Percentiles rank a stretch among this genome's conserved stretches.
Conservation (phyloP, 129 eudicot genomes). For the Ambrosia trifida region DNA sequence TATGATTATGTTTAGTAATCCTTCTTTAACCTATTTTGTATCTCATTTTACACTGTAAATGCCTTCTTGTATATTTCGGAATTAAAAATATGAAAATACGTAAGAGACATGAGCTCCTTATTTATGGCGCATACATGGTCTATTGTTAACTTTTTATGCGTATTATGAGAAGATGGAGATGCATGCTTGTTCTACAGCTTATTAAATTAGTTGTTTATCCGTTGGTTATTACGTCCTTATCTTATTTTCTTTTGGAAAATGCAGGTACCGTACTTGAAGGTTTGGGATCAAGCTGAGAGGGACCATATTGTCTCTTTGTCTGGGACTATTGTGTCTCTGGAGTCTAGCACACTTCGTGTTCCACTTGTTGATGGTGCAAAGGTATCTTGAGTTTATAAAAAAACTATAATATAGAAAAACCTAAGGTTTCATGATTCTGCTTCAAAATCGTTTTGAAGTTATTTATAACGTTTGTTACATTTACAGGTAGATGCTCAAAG, state of each 20-base stretch:
- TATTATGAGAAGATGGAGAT: constrained; percentile 15
- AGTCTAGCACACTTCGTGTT: constrained; percentile 45
- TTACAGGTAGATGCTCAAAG: constrained; percentile 67
- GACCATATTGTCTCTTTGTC: constrained; percentile 36
- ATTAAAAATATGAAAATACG: constrained; percentile 12
- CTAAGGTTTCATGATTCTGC: constrained; percentile 8
- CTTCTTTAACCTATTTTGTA: background rate
- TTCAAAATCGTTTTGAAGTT: background rate
- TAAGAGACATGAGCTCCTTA: constrained; percentile 5
- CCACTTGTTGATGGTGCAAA: constrained; percentile 46
- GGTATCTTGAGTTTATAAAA: constrained; percentile 21
- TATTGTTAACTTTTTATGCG: constrained; percentile 2
- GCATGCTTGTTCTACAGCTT: constrained; percentile 7
- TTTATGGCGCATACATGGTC: constrained; percentile 11
- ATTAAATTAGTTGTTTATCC: background rate
- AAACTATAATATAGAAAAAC: constrained; percentile 7
- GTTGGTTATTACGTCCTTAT: constrained; percentile 8
- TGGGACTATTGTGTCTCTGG: constrained; percentile 38
- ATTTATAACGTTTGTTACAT: constrained; percentile 11
- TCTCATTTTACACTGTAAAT: constrained; percentile 12
- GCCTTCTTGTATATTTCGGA: background rate
- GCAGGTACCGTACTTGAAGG: constrained; percentile 39
- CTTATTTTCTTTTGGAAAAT: constrained; percentile 3
- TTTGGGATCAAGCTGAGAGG: constrained; percentile 43
- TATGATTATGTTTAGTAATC: background rate